Evolutionary conservation across 2,329 filamentous ascomycete genomes (phyloP).

Genomic region (Sporothrix dimorphospora): DNA sequence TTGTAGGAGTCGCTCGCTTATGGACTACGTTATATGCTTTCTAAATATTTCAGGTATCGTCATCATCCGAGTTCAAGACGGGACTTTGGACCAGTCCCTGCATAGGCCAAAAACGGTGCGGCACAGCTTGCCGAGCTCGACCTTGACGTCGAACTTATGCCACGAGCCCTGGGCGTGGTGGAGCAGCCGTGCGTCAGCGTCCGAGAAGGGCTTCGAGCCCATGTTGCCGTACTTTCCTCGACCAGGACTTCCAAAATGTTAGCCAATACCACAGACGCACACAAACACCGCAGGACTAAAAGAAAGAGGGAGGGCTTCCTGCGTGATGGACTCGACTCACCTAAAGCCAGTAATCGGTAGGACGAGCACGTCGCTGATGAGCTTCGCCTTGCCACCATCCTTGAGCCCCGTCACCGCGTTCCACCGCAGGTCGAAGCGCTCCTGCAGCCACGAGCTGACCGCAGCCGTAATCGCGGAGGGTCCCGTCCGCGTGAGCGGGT

Average conservation of each 20-base stretch:
- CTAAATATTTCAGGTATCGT: too few relatives aligned
- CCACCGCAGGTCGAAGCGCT: neutral
- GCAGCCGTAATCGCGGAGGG: neutral
- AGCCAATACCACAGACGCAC: too few relatives aligned
- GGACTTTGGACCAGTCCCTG: neutral
- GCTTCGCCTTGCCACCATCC: constrained; percentile 7
- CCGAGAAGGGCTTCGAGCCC: constrained; percentile 13
- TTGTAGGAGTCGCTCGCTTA: too few relatives aligned
- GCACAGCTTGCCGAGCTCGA: constrained; percentile 17
- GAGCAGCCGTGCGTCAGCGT: constrained; percentile 1
- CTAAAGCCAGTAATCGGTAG: constrained; percentile 11
- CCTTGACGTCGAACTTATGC: constrained; percentile 8
- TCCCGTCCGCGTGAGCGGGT: neutral
- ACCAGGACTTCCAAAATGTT: neutral
- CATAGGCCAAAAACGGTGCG: constrained; percentile 10
- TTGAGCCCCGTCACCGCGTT: neutral
- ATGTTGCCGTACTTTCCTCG: neutral
- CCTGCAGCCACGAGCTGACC: neutral
- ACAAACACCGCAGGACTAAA: too few relatives aligned
- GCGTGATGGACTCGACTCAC: too few relatives aligned
- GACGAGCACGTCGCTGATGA: constrained; percentile 1
- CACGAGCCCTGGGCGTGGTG: constrained; percentile 22
- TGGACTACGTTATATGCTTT: too few relatives aligned
- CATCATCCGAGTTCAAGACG: too few relatives aligned
- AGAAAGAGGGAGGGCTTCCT: too few relatives aligned